These are phyloP conservation scores for Garcia nutans DNA, from an alignment of 345 rosid genomes.

Conservation along the genomic window DNA sequence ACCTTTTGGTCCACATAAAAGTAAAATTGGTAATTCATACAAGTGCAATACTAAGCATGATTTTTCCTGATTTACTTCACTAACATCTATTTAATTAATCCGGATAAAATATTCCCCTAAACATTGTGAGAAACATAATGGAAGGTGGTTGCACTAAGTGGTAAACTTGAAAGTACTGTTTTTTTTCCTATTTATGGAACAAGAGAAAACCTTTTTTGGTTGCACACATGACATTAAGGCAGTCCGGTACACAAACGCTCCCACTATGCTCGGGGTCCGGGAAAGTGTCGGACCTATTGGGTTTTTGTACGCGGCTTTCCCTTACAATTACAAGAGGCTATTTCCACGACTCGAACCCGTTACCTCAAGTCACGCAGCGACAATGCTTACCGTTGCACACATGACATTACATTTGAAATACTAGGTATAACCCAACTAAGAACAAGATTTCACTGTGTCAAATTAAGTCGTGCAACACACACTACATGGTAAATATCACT, in stretches of 20 bases:
- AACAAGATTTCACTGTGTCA: not conserved
- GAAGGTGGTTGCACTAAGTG: not conserved
- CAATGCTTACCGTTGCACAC: too few species aligned
- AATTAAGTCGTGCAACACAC: not conserved
- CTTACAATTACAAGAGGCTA: too few species aligned
- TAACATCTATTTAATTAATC: too few species aligned
- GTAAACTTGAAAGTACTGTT: not conserved
- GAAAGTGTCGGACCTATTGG: too few species aligned
- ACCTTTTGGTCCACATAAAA: not conserved
- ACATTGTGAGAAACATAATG: not conserved
- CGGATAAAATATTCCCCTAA: not conserved
- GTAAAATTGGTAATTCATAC: not conserved
- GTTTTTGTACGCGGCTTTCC: too few species aligned
- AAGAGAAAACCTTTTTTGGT: not conserved
- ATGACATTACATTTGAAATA: too few species aligned
- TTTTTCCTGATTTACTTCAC: not conserved
- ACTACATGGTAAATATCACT: not conserved
- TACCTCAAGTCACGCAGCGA: too few species aligned
- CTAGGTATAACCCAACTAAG: not conserved
- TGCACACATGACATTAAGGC: too few species aligned
- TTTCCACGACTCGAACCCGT: too few species aligned
- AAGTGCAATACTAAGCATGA: not conserved
- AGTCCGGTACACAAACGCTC: too few species aligned
- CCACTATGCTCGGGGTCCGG: too few species aligned
- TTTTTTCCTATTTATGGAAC: not conserved